These are phyloP conservation scores for Pisolithus thermaeus DNA, from an alignment of 1,284 basidiomycete species.

Conservation along the genomic window DNA sequence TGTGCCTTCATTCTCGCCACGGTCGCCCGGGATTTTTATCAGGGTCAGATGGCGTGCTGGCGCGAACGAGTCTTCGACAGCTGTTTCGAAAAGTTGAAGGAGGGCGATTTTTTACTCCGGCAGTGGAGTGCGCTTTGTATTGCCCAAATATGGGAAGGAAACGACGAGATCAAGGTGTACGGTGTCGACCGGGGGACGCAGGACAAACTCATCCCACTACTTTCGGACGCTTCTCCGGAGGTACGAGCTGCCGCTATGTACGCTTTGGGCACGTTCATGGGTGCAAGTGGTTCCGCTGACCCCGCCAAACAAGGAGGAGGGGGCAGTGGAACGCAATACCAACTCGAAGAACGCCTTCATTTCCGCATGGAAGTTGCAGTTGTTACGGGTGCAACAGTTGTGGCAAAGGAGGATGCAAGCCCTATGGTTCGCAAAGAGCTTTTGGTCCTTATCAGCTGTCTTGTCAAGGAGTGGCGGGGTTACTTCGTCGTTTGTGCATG, in stretches of 20 bases:
- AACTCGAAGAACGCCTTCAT: slow-evolving; percentile 75
- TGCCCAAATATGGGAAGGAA: slow-evolving; percentile 91
- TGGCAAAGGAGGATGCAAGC: slow-evolving; percentile 90
- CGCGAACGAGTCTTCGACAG: slow-evolving; percentile 85
- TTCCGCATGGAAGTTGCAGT: slow-evolving; percentile 77
- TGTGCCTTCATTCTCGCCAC: slow-evolving; percentile 97
- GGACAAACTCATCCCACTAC: slow-evolving; percentile 78
- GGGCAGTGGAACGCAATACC: slow-evolving; percentile 81
- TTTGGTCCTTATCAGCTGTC: slow-evolving; percentile 84
- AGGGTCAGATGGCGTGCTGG: slow-evolving; percentile 85
- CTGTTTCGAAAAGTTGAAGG: slow-evolving; percentile 83
- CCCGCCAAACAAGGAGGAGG: slow-evolving; percentile 70
- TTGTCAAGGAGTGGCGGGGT: slow-evolving; percentile 94
- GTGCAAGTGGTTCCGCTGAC: slow-evolving; percentile 75
- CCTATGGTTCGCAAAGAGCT: slow-evolving; percentile 97
- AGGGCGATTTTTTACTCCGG: slow-evolving; percentile 86
- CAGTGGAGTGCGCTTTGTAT: slow-evolving; percentile 96
- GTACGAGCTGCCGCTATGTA: slow-evolving; percentile 90
- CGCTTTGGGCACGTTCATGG: slow-evolving; percentile 91
- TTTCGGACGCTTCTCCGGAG: slow-evolving; percentile 89
- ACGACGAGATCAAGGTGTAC: slow-evolving; percentile 86
- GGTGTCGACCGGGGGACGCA: slow-evolving; percentile 82
- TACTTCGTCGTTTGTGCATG: slow-evolving; percentile 96
- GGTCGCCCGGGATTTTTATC: slow-evolving; percentile 82
- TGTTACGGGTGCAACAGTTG: slow-evolving; percentile 68